Percentiles rank a stretch among this genome's conserved stretches.
Evolutionary conservation across 352 stramenopile genomes (phyloP).

Genomic region (Pythium brachiatum): DNA sequence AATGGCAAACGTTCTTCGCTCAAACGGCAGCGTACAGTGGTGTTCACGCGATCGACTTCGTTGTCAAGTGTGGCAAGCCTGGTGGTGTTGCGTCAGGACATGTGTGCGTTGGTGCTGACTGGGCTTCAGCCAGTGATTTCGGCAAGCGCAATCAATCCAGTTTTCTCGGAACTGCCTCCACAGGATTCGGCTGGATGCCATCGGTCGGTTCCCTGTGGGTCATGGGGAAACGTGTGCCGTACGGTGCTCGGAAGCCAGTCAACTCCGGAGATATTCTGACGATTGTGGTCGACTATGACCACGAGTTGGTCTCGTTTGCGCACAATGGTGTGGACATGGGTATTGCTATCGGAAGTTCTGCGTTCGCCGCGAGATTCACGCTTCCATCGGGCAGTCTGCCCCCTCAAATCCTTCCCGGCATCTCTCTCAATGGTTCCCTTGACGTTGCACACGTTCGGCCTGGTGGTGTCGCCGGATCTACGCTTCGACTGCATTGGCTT

Average conservation of each 20-base stretch:
- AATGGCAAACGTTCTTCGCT: slow-evolving; percentile 68
- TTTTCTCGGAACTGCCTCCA: slow-evolving; percentile 14
- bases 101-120: slow-evolving; percentile 75
- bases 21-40: slow-evolving; percentile 61
- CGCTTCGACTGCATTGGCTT: slow-evolving; percentile 76
- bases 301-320: slow-evolving; percentile 65
- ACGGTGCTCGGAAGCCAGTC: slow-evolving; percentile 44
- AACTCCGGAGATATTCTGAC: slow-evolving; percentile 70
- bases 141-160: background rate
- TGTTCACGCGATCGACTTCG: slow-evolving; percentile 75
- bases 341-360: slow-evolving; percentile 44
- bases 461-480: slow-evolving; percentile 74
- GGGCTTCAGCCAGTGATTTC: slow-evolving; percentile 20
- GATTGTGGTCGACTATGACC: slow-evolving; percentile 70
- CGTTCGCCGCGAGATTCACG: slow-evolving; percentile 15
- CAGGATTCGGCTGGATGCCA: slow-evolving; percentile 83
- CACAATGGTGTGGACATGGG: slow-evolving; percentile 67
- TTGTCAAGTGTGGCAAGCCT: slow-evolving; percentile 66
- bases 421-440: slow-evolving; percentile 68
- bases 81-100: slow-evolving; percentile 68
- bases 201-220: slow-evolving; percentile 78
- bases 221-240: slow-evolving; percentile 48
- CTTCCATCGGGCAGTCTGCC: slow-evolving; percentile 16
- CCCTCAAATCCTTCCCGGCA: slow-evolving; percentile 37
- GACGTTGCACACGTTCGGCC: slow-evolving; percentile 74